Percentiles rank a stretch among this genome's conserved stretches.
Conservation (phyloP, 352 stramenopile species). For the Phytophthora colocasiae region DNA sequence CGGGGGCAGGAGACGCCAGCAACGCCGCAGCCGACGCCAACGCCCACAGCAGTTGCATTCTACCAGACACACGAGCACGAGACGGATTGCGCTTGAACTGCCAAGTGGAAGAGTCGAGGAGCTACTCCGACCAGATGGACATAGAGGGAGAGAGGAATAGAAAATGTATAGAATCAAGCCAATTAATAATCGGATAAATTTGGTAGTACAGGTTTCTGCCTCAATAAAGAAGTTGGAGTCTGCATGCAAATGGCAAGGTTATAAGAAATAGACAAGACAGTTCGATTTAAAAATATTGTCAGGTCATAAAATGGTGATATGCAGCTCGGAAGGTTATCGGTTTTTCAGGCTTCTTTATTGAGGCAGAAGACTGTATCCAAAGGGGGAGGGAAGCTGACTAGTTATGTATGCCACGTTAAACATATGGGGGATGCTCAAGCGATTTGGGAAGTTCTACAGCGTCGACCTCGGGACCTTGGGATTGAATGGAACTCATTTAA, state of each 20-base stretch:
- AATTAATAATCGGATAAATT: slow-evolving; percentile 10
- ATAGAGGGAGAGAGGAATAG: neutral
- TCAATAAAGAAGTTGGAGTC: too few relatives aligned
- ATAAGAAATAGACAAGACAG: too few relatives aligned
- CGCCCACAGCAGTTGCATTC: slow-evolving; percentile 32
- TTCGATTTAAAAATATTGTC: too few relatives aligned
- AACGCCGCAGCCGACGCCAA: slow-evolving; percentile 23
- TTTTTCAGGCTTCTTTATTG: too few relatives aligned
- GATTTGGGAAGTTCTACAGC: neutral
- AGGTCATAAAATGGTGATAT: too few relatives aligned
- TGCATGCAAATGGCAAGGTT: too few relatives aligned
- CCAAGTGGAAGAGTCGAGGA: slow-evolving; percentile 27
- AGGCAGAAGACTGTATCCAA: too few relatives aligned
- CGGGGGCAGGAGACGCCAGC: slow-evolving; percentile 14
- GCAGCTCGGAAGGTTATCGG: too few relatives aligned
- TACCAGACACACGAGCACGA: slow-evolving; percentile 1
- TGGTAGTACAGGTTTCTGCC: too few relatives aligned
- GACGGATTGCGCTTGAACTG: slow-evolving; percentile 7
- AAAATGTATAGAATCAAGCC: neutral
- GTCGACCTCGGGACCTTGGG: neutral
- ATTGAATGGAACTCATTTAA: too few relatives aligned
- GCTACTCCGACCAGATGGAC: slow-evolving; percentile 26
- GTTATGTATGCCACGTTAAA: neutral
- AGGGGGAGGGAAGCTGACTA: slow-evolving; percentile 6
- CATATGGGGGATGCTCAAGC: neutral